These are phyloP conservation scores for Diaporthe ilicicola DNA, from an alignment of 2,329 filamentous ascomycete genomes.

Conservation along the genomic window DNA sequence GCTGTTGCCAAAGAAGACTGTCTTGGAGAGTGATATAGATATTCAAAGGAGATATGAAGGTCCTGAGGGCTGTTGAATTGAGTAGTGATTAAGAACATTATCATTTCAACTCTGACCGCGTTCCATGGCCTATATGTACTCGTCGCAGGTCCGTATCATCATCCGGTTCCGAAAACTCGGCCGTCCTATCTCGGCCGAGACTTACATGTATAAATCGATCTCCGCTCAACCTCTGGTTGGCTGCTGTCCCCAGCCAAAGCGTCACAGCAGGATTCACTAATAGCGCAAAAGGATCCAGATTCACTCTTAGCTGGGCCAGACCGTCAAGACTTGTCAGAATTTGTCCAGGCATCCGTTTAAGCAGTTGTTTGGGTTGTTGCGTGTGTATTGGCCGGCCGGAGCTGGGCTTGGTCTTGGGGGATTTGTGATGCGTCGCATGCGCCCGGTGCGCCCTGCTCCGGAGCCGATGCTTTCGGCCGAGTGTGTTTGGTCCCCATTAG, in stretches of 20 bases:
- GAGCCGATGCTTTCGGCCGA: too few relatives aligned
- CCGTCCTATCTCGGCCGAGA: slow-evolving; percentile 2
- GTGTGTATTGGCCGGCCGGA: neutral
- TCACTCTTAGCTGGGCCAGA: neutral
- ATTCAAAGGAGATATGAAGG: too few relatives aligned
- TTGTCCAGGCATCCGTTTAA: neutral
- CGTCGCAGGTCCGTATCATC: neutral
- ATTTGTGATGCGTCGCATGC: too few relatives aligned
- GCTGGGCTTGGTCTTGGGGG: neutral
- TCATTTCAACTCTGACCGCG: neutral
- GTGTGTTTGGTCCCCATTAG: too few relatives aligned
- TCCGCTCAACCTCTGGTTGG: neutral
- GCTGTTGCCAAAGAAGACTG: neutral
- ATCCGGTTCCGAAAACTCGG: neutral
- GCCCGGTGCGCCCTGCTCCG: too few relatives aligned
- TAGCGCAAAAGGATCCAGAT: neutral
- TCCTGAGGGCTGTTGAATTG: neutral
- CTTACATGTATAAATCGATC: neutral
- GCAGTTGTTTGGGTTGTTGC: neutral
- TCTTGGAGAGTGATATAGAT: neutral
- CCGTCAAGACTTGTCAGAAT: too few relatives aligned
- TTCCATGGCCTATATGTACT: neutral
- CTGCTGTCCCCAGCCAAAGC: neutral
- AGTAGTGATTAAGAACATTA: neutral
- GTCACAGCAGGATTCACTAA: slow-evolving; percentile 5